Evolutionary conservation across 2,329 filamentous ascomycete genomes (phyloP).

Genomic region (Neofusicoccum kwambonambiense): DNA sequence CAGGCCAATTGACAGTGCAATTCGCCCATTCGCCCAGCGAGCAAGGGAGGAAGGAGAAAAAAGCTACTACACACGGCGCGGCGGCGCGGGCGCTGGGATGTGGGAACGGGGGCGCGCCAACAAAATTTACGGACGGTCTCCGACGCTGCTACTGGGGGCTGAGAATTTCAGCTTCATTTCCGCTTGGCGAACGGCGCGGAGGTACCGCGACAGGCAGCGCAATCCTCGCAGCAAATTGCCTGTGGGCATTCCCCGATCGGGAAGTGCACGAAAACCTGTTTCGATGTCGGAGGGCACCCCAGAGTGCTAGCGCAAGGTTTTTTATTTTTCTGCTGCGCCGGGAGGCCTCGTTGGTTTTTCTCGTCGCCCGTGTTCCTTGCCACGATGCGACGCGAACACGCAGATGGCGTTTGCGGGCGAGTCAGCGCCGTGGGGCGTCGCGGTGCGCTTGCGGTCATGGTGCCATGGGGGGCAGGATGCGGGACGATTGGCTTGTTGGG

Average conservation of each 20-base stretch:
- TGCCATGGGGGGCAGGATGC: neutral
- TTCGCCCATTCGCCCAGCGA: too few relatives aligned
- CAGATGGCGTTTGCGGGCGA: neutral
- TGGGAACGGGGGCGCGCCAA: too few relatives aligned
- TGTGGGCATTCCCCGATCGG: constrained; percentile 4
- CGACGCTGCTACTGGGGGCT: neutral
- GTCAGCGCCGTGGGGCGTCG: constrained; percentile 8
- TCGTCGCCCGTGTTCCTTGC: neutral
- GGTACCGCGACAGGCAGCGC: neutral
- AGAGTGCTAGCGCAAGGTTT: neutral
- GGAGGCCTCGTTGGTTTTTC: neutral
- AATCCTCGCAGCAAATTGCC: neutral
- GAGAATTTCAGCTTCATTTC: neutral
- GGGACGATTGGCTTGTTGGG: constrained; percentile 21
- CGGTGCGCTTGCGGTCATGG: neutral
- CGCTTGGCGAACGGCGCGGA: neutral
- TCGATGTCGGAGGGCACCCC: neutral
- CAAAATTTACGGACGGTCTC: too few relatives aligned
- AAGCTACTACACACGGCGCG: too few relatives aligned
- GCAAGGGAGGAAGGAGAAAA: too few relatives aligned
- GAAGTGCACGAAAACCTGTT: constrained; percentile 12
- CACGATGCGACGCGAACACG: neutral
- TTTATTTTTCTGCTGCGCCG: too few relatives aligned
- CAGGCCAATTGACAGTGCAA: neutral
- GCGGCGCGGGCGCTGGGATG: too few relatives aligned